Percentiles rank a stretch among this genome's conserved stretches.
Conservation (phyloP, 306 rosid species). For the Vigna trinervia region DNA sequence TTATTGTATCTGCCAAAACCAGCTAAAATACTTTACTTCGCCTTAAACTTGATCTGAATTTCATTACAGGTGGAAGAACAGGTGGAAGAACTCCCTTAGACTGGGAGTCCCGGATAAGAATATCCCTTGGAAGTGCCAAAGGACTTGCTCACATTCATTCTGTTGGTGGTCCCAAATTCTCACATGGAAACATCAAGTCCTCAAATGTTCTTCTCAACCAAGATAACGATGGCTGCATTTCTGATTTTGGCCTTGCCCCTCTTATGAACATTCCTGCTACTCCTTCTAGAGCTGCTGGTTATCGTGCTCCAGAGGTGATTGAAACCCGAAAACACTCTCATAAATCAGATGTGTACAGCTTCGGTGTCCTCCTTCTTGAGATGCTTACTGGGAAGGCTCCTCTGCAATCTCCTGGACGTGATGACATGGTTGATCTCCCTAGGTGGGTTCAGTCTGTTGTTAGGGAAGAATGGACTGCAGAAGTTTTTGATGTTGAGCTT, state of each 20-base stretch:
- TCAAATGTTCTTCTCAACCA: slow-evolving; percentile 87
- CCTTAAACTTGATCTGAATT: slow-evolving; percentile 33
- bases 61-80: slow-evolving; percentile 68
- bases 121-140: slow-evolving; percentile 80
- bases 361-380: slow-evolving; percentile 88
- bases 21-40: not conserved
- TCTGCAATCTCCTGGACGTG: slow-evolving; percentile 83
- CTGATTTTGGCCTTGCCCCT: slow-evolving; percentile 87
- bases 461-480: slow-evolving; percentile 99
- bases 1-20: slow-evolving; percentile 3
- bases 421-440: slow-evolving; percentile 96
- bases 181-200: slow-evolving; percentile 89
- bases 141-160: slow-evolving; percentile 89
- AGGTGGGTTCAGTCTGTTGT: slow-evolving; percentile 98
- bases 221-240: slow-evolving; percentile 76
- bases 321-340: slow-evolving; percentile 90
- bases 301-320: slow-evolving; percentile 93
- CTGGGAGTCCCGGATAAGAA: slow-evolving; percentile 82
- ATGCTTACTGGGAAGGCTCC: slow-evolving; percentile 97
- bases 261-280: slow-evolving; percentile 81
- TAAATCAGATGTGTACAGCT: slow-evolving; percentile 95
- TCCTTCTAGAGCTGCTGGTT: slow-evolving; percentile 86
- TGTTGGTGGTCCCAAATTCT: slow-evolving; percentile 81
- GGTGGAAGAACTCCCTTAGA: slow-evolving; percentile 75
- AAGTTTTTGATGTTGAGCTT: slow-evolving; percentile 91